These are phyloP conservation scores for Populus hybrid DNA, from an alignment of 441 rosid species.

Conservation along the genomic window DNA sequence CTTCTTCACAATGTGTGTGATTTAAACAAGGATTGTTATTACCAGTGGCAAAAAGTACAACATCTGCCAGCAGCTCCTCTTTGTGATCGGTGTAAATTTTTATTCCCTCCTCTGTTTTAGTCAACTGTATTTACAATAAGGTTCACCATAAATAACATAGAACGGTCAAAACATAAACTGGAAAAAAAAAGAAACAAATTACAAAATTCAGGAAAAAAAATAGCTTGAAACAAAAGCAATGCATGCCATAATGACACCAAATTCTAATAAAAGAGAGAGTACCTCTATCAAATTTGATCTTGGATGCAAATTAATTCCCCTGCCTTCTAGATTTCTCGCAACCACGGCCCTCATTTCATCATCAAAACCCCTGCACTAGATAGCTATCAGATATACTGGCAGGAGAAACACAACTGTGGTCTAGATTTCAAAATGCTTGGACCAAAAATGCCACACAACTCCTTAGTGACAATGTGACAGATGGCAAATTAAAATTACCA, in stretches of 20 bases:
- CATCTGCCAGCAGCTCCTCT: slow-evolving; percentile 80
- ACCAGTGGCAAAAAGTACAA: slow-evolving; percentile 99
- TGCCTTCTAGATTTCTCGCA: slow-evolving; percentile 93
- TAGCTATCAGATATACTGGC: neutral
- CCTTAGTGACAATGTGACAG: neutral
- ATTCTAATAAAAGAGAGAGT: neutral
- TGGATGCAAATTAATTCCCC: slow-evolving; percentile 88
- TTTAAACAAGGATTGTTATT: slow-evolving; percentile 18
- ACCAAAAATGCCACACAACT: neutral
- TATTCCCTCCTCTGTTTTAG: slow-evolving; percentile 74
- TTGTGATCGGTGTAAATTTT: slow-evolving; percentile 87
- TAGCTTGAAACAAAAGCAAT: slow-evolving; percentile 4
- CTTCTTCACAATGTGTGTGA: neutral
- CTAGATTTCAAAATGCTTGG: neutral
- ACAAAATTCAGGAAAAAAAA: slow-evolving; percentile 2
- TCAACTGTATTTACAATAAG: slow-evolving; percentile 52
- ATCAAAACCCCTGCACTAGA: slow-evolving; percentile 79
- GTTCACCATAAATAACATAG: slow-evolving; percentile 17
- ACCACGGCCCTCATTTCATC: slow-evolving; percentile 98
- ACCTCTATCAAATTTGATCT: slow-evolving; percentile 77
- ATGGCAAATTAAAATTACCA: neutral
- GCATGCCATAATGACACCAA: neutral
- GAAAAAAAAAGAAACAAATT: slow-evolving; percentile 1
- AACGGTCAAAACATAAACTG: neutral
- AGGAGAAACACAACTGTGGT: slow-evolving; percentile 3